Evolutionary conservation across 352 stramenopile genomes (phyloP), one percentile per base, ranked within the genome.

Genomic region (Pythium rishiriense): DNA sequence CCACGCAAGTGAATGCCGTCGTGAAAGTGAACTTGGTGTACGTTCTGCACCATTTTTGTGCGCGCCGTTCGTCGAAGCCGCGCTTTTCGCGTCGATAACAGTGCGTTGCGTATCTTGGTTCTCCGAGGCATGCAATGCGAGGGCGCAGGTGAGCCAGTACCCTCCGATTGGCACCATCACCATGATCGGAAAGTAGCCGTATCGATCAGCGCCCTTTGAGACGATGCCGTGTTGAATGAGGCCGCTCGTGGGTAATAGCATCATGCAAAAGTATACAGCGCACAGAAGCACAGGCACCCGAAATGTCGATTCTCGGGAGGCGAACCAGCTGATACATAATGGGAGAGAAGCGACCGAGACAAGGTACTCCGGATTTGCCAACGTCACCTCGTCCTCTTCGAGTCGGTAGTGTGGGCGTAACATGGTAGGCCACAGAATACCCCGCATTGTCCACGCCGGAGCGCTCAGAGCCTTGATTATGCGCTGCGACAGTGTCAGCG

Each of bases 161-260:
- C 73, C 79, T 22, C 55, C 64, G n/a, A 83, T 76, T 10, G 76
- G 74, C 14, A 87, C 75, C 12, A 78, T 22, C 10, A 78, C 59
- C 29, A 85, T 61, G 1, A 64, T 76, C 8, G 79, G 71, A 11
- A 90, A 75, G 64, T 93, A 93, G 11, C 76, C 72, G 53, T 93
- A 93, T 7, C 85, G 82, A 54, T 92, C 77, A 22, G 69, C 69
- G 14, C 69, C 63, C 52, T 73, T 71, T 4, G 76, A 62, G 48
- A 92, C 70, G 37, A 92, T 81, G 8, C 85, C 83, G 46, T 93
- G 85, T 61, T 91, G 85, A 22, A 93, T 73, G 35, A 93, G 64
- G 2, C 85, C 83, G 14, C 70, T 78, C 3, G 83, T 81, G 0
- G 83, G 85, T 14, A 93, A 50, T 10, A 87, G 15, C 69, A 90